These are phyloP conservation scores for Suillus variegatus DNA, from an alignment of 768 basidiomycete genomes.

Conservation along the genomic window DNA sequence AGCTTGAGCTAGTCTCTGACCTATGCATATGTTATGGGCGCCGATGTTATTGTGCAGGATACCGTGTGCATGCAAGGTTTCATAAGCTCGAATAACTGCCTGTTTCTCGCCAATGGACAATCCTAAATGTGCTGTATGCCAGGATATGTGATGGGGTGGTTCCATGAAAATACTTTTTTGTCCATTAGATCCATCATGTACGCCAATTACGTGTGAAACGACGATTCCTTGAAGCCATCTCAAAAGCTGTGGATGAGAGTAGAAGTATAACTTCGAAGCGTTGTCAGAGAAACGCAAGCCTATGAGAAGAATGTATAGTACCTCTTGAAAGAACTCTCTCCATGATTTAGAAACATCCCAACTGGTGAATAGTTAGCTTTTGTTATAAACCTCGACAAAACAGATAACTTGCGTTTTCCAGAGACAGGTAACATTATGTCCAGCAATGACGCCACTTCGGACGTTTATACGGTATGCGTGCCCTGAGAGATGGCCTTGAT, in stretches of 20 bases:
- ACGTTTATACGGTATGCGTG: not conserved
- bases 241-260: constrained; percentile 17
- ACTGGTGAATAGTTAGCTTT: constrained; percentile 1
- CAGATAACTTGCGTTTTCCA: constrained; percentile 14
- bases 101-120: constrained; percentile 15
- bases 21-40: constrained; percentile 22
- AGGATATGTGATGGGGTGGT: constrained; percentile 18
- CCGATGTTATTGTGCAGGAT: constrained; percentile 22
- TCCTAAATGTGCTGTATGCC: constrained; percentile 18
- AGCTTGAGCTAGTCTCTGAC: constrained; percentile 9
- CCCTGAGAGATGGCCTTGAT: not conserved
- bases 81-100: constrained; percentile 19
- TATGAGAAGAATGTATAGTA: not conserved
- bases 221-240: constrained; percentile 23
- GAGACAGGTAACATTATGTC: constrained; percentile 14
- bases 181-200: constrained; percentile 13
- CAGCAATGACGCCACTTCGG: constrained; percentile 11
- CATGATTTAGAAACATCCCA: constrained; percentile 7
- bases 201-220: constrained; percentile 19
- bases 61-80: constrained; percentile 20
- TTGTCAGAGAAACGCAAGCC: not conserved
- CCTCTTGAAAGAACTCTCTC: constrained; percentile 13
- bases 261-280: constrained; percentile 16
- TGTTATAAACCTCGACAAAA: not conserved
- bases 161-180: constrained; percentile 19